Base-by-base conservation (phyloP, 371 early-diverging fungal genomes). In the Circinella umbellata region DNA sequence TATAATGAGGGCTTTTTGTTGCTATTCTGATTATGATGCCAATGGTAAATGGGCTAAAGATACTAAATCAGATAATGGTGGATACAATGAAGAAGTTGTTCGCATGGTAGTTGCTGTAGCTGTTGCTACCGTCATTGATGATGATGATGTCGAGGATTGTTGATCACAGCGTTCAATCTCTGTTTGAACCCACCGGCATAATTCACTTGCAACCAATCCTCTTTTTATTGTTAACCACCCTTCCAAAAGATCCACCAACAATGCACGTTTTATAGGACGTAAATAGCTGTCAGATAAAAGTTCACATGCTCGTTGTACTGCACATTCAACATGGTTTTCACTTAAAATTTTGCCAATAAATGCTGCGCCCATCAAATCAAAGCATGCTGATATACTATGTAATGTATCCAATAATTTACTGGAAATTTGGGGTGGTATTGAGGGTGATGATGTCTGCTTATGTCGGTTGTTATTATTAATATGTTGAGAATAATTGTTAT, bases 341-440 rank as follows among this genome's bases (percentile, higher is more conserved):
- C 69, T 73, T 47, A 82, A 60, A 17, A 82, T 72, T 55, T 82
- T 82, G 47, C 73, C 76, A 13, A 78, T 63, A 65, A 79, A 75
- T 6, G 82, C 80, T 18, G 82, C 80, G 7, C 82, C 82, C 71
- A 82, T 78, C 35, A 82, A 62, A 71, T 82, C 78, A 71, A 80
- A 79, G 47, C 80, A 82, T 47, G 82, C 80, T 8, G 78, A 77
- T 20, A 82, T 67, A 35, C 75, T 78, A 64, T 80, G 72, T n/a
- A 80, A 61, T n/a, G 74, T 75, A 51, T 62, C 61, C 38, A 65
- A 61, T n/a, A 70, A 35, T 14, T 34, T 13, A 14, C 42, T 38
- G 17, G 47, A 47, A 34, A 61, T n/a, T 5, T 27, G 27, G 27
- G 51, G 51, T 51, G 51, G 51, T 15, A 51, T 17, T 13, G 51